Evolutionary conservation across 2,329 filamentous ascomycete species (phyloP), one percentile per base, ranked within the genome.

Genomic region (Trichoderma sp.): DNA sequence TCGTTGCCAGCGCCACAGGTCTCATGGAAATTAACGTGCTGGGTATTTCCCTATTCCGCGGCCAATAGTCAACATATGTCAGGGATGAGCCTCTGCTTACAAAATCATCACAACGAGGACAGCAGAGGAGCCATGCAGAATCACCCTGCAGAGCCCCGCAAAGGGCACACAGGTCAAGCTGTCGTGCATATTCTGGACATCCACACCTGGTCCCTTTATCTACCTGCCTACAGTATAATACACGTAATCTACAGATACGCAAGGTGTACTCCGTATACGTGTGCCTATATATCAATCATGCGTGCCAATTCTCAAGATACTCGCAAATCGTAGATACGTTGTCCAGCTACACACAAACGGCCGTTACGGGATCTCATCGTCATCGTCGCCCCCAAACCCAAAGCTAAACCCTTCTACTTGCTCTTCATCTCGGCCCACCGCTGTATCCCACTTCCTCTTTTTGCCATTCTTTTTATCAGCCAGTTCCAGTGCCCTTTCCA

Each of bases 401-500:
- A 63, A 63, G 17, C 59, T 35, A 74, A 76, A 76, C 9, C 48
- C 78, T 35, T 75, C 74, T 17, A 58, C 75, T 71, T 72, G 74
- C 57, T 75, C 67, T 67, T 78, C 77, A 64, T 80, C 72, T 17
- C 70, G 72, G 27, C 77, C 76, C 12, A 93, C 90, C 32, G 93
- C 86, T 67, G 90, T 86, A 75, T 96, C 92, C 94, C 94, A 98
- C 74, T 91, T 96, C 60, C 93, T 87, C 80, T 94, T 95, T 77
- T 86, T 92, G 4, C 84, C 85, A 22, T 79, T 82, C 75, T 84
- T 89, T 72, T 83, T 87, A 68, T 91, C 88, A 64, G 93, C 75
- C 73, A 91, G 86, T 19, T 83, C 80, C 56, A 93, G 76, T 0
- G 89, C 91, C 70, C 87, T 84, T 52, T 88, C 83, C 27, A 94